Evolutionary conservation across 2,329 filamentous ascomycete species (phyloP), one percentile per base, ranked within the genome.

Genomic region (Monosporascus sp.): DNA sequence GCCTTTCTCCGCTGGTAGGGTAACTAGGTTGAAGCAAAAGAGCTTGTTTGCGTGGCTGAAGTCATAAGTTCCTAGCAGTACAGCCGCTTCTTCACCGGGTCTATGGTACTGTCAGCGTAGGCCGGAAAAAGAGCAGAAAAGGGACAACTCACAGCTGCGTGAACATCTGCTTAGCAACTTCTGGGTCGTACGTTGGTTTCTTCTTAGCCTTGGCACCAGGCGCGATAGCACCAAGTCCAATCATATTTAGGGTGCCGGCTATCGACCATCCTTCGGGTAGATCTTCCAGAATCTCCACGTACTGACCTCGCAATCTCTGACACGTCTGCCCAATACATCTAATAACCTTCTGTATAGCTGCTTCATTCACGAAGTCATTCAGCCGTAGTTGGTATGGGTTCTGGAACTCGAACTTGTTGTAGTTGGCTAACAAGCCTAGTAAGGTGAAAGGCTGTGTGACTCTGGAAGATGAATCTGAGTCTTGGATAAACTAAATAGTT

Each of bases 351-450:
- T 87, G 82, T 63, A 97, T 97, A 2, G 88, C 87, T 0, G 80
- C 76, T 66, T 97, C 92, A 66, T 99, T 96, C 64, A 97, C 91
- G 70, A 97, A 97, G 69, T 97, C 92, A 63, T 93, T 91, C 17
- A 99, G 80, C 27, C 93, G 88, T 58, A 95, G 76, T 63, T 94
- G 88, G 64, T 99, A 99, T 0, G 93, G 93, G 63, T 99, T 99
- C 68, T 96, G 92, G 53, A 95, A 93, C 71, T 99, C 94, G 66
- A 99, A 99, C 70, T 97, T 99, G 80, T 99, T 97, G 79, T 97
- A 97, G 73, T 97, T 99, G 59, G 90, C 89, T 51, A 99, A 77
- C 4, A 97, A 78, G 14, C 93, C 93, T 20, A 97, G 78, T 9
- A 97, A 80, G 16, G 87, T 83, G 60, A 97, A 91, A 0, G 93